Conservation (phyloP, 2,329 filamentous ascomycete species). For the Cladobotryum mycophilum region DNA sequence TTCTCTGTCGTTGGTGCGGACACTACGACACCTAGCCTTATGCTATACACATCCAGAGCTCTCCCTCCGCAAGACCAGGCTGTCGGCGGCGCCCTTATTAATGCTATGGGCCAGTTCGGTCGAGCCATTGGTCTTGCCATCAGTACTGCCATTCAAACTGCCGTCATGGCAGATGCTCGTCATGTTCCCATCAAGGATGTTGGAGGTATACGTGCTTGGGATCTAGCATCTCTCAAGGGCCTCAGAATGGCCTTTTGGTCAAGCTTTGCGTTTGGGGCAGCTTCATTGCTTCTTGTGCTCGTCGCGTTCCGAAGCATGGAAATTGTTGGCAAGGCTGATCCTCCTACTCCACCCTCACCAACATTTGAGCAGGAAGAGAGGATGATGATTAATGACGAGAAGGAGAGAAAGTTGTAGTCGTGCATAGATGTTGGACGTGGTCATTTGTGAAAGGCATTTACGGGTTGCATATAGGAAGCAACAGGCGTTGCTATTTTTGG, state of each 20-base stretch:
- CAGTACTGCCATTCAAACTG: conserved; percentile 58
- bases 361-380: conserved; percentile 12
- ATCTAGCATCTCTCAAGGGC: conserved; percentile 40
- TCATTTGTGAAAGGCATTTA: too few species aligned
- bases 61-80: conserved; percentile 60
- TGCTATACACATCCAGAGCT: conserved; percentile 58
- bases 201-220: conserved; percentile 37
- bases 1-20: conserved; percentile 61
- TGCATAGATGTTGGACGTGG: too few species aligned
- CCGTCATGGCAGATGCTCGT: conserved; percentile 47
- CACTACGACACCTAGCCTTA: conserved; percentile 58
- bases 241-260: conserved; percentile 47
- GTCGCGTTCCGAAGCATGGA: conserved; percentile 46
- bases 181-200: conserved; percentile 38
- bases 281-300: conserved; percentile 38
- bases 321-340: conserved; percentile 39
- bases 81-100: conserved; percentile 61
- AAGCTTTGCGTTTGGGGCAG: conserved; percentile 42
- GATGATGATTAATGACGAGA: too few species aligned
- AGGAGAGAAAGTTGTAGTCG: too few species aligned
- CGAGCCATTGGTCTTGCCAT: conserved; percentile 60
- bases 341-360: not conserved
- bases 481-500: too few species aligned
- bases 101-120: conserved; percentile 59
- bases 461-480: too few species aligned